Conservation (phyloP, 306 rosid genomes). For the Carpinus viminea region DNA sequence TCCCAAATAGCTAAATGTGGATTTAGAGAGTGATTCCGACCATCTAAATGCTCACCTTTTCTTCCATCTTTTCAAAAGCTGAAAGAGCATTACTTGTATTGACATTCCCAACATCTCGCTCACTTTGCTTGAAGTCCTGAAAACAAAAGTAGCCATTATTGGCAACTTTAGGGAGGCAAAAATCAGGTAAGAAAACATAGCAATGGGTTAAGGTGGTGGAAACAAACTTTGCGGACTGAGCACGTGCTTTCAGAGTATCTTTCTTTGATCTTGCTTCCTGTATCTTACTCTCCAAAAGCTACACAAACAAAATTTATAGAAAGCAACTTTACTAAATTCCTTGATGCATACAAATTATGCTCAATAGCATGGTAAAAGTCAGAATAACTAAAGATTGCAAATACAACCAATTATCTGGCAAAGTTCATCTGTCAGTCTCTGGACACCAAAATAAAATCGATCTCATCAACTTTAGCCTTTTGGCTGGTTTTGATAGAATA, state of each 20-base stretch:
- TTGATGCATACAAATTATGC: neutral
- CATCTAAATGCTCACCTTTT: constrained; percentile 61
- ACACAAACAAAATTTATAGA: constrained; percentile 22
- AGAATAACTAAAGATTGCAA: neutral
- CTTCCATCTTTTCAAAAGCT: constrained; percentile 97
- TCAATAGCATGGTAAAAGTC: neutral
- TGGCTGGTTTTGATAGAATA: neutral
- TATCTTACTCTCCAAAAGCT: constrained; percentile 67
- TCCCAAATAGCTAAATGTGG: neutral
- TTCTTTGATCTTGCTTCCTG: constrained; percentile 66
- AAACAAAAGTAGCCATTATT: constrained; percentile 32
- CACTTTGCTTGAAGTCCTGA: constrained; percentile 92
- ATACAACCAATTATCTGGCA: neutral
- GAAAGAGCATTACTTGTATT: constrained; percentile 94
- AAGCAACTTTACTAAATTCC: neutral
- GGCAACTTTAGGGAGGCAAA: constrained; percentile 4
- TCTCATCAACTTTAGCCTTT: neutral
- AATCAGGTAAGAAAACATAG: neutral
- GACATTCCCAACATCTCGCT: constrained; percentile 85
- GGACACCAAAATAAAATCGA: neutral
- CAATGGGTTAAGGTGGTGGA: constrained; percentile 12
- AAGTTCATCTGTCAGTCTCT: neutral
- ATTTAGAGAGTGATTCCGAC: constrained; percentile 5
- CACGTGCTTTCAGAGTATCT: constrained; percentile 66
- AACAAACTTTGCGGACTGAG: constrained; percentile 60